phyloP scores from a whole-genome alignment of 306 rosid genomes.

The Castanea crenata region DNA sequence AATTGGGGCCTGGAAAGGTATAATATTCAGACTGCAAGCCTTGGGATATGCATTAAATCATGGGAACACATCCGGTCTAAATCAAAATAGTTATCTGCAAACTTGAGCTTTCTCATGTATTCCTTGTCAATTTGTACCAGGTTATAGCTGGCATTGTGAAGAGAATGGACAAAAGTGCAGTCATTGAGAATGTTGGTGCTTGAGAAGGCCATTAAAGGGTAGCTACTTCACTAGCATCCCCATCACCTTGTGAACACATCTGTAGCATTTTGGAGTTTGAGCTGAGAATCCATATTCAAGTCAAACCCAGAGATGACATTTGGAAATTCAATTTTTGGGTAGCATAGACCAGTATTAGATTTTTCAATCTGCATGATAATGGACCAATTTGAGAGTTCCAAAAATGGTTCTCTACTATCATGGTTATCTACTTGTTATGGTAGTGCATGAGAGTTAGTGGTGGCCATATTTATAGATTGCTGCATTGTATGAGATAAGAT shows the following conservation, averaged over 20 bases:
- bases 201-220: constrained; percentile 25
- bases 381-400: background rate
- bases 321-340: background rate
- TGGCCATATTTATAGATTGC: background rate
- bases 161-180: constrained; percentile 82
- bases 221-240: constrained; percentile 20
- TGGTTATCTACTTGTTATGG: background rate
- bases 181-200: constrained; percentile 71
- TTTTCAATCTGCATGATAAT: background rate
- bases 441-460: background rate
- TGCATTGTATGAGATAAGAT: background rate
- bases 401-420: background rate
- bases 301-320: background rate
- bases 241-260: background rate
- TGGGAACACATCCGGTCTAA: background rate
- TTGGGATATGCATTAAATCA: background rate
- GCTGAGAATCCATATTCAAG: background rate
- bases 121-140: constrained; percentile 35
- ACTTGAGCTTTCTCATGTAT: background rate
- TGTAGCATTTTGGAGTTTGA: background rate
- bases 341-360: background rate
- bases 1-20: constrained; percentile 99
- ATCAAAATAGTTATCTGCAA: background rate
- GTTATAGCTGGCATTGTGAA: constrained; percentile 91
- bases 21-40: background rate